Conservation (phyloP, 2,329 filamentous ascomycete species). For the Diplodia scrobiculata region DNA sequence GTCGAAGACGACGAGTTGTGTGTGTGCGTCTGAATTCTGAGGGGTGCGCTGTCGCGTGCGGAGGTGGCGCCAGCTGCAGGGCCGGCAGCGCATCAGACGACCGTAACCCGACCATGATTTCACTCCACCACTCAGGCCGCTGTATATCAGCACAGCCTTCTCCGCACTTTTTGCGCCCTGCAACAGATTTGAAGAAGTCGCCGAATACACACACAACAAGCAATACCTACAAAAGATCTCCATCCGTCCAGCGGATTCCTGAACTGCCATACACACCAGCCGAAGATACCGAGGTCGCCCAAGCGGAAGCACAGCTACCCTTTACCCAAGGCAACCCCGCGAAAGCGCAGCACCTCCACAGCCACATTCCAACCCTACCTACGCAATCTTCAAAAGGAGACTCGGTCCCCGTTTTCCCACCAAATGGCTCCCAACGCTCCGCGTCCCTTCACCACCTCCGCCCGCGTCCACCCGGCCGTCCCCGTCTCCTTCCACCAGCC, state of each 20-base stretch:
- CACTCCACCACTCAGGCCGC: not conserved
- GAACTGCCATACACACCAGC: not conserved
- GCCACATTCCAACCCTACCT: not conserved
- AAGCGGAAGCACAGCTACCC: not conserved
- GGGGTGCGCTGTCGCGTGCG: conserved; percentile 19
- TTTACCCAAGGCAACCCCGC: not conserved
- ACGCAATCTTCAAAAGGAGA: not conserved
- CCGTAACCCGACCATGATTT: conserved; percentile 18
- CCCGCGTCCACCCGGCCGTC: conserved; percentile 29
- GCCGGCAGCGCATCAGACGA: conserved; percentile 10
- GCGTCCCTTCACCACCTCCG: conserved; percentile 29
- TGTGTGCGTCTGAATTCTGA: not conserved
- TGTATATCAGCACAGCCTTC: conserved; percentile 12
- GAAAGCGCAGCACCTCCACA: conserved; percentile 11
- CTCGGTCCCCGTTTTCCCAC: not conserved
- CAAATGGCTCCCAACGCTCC: conserved; percentile 23
- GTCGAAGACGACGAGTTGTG: not conserved
- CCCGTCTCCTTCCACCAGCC: conserved; percentile 21
- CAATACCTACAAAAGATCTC: not conserved
- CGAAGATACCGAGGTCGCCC: conserved; percentile 9
- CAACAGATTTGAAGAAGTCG: not conserved
- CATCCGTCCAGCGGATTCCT: not conserved
- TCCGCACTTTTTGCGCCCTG: conserved; percentile 10
- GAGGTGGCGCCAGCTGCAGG: conserved; percentile 16
- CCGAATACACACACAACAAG: too few species aligned